These are phyloP conservation scores for Tolypocladium cylindrosporum DNA, from an alignment of 2,329 filamentous ascomycete species.

Conservation along the genomic window DNA sequence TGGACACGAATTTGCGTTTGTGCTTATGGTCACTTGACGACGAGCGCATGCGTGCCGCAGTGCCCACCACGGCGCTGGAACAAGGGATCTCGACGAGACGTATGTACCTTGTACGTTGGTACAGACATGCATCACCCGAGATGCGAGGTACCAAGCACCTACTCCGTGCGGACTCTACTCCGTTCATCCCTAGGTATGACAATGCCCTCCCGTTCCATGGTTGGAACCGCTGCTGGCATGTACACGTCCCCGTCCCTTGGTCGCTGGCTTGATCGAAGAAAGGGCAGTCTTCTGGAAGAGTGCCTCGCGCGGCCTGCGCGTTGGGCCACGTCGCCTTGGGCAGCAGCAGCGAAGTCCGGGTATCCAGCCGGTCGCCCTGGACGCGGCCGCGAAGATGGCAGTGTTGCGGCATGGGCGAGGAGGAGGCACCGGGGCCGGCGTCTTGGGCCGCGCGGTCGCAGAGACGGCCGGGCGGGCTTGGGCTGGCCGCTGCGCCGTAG, in stretches of 20 bases:
- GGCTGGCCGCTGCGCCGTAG: background rate
- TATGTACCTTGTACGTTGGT: too few relatives aligned
- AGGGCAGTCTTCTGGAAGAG: background rate
- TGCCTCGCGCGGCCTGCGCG: background rate
- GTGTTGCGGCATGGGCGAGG: background rate
- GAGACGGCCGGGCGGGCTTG: background rate
- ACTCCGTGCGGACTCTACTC: background rate
- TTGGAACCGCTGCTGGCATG: background rate
- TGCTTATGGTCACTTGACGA: slow-evolving; percentile 2
- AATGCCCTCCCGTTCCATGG: background rate
- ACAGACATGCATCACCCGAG: background rate
- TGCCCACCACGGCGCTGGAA: background rate
- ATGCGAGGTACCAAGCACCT: too few relatives aligned
- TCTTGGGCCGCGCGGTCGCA: background rate
- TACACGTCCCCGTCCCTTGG: too few relatives aligned
- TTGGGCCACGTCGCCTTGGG: background rate
- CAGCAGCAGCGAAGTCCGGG: background rate
- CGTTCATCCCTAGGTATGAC: too few relatives aligned
- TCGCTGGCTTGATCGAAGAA: background rate
- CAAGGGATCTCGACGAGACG: background rate
- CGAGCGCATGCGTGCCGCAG: background rate
- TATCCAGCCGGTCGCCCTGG: background rate
- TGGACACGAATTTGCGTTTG: background rate
- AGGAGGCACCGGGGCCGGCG: background rate
- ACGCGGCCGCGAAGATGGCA: background rate